Conservation (phyloP, 306 rosid genomes). For the Malus fusca region DNA sequence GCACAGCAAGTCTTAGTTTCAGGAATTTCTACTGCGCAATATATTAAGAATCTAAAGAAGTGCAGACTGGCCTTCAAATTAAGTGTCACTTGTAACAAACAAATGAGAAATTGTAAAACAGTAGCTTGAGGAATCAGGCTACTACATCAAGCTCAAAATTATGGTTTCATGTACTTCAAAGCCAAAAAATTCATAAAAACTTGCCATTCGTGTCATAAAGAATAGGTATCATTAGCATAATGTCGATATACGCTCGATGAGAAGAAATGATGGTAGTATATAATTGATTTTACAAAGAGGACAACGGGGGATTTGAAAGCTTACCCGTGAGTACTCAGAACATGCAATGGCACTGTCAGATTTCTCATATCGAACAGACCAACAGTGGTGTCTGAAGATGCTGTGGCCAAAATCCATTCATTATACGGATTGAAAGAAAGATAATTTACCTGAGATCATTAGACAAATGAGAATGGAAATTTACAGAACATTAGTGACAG, state of each 20-base stretch:
- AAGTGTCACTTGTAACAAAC: not conserved
- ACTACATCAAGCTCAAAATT: not conserved
- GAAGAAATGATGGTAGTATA: not conserved
- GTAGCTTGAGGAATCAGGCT: not conserved
- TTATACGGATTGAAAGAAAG: conserved; percentile 75
- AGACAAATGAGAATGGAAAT: not conserved
- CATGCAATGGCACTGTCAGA: conserved; percentile 58
- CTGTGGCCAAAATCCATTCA: conserved; percentile 89
- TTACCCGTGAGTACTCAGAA: conserved; percentile 72
- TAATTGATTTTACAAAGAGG: not conserved
- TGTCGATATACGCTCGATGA: not conserved
- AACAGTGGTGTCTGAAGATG: conserved; percentile 78
- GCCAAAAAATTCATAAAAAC: not conserved
- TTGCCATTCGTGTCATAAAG: not conserved
- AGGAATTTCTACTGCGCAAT: not conserved
- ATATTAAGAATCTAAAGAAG: not conserved
- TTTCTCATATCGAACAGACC: conserved; percentile 80
- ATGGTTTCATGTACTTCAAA: not conserved
- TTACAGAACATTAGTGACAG: not conserved
- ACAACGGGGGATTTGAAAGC: conserved; percentile 11
- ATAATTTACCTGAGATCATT: conserved; percentile 62
- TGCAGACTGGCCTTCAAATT: not conserved
- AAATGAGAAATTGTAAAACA: not conserved
- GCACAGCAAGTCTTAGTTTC: not conserved
- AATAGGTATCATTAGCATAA: not conserved